Evolutionary conservation across 352 stramenopile genomes (phyloP), one percentile per base, ranked within the genome.

Genomic region (Pythium coloratum): DNA sequence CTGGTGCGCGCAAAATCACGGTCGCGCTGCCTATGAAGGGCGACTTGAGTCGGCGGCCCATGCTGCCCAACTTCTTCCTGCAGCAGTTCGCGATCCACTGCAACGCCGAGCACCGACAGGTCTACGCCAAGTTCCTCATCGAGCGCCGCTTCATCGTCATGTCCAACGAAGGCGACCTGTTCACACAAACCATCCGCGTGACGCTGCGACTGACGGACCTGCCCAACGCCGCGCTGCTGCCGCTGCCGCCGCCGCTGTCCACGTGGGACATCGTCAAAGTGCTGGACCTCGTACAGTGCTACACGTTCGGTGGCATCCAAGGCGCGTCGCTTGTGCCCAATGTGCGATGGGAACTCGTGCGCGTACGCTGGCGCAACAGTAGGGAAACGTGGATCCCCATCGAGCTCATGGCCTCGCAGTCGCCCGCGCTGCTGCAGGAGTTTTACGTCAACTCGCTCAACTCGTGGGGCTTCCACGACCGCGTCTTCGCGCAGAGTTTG

Each of bases 381-480:
- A 77, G 83, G 70, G 75, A 89, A 62, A 84, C 84, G 32, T 93
- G 84, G 84, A 68, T 93, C 18, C 76, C 84, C 4, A 68, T 89
- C 6, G 81, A 90, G 53, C 69, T 89, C 32, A 73, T 90, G 60
- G 44, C 34, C 5, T 67, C 62, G 58, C 74, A 84, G 50, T 53
- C 70, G 28, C 38, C 72, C 16, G 62, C 81, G 10, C 56, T 91
- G 50, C 63, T 93, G 51, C 82, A 93, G 58, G 78, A 85, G 58
- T 90, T 93, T 62, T 93, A 90, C 55, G 82, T 91, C 47, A 90
- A 85, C 58, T 87, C 68, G 30, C 78, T 90, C 66, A 93, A 93
- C 64, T 93, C 84, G 40, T 93, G 84, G 84, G 72, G 61, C 6
- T 84, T 90, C 47, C 72, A 76, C 38, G 59, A 72, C 26, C 82